Conservation (phyloP, 306 rosid species). For the Malus sieversii region DNA sequence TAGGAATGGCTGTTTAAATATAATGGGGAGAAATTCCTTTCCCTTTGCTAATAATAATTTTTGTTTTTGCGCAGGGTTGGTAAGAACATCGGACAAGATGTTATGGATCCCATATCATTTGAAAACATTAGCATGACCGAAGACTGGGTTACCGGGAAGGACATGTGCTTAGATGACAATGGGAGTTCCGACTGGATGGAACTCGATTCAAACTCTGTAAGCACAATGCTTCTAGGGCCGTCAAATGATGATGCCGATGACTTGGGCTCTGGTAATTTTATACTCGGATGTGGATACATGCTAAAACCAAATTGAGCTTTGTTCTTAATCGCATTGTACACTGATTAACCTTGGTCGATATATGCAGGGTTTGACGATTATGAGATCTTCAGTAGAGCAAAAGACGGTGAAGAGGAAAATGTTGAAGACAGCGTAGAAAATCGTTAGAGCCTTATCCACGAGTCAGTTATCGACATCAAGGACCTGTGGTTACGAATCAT, state of each 20-base stretch:
- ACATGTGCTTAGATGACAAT: slow-evolving; percentile 40
- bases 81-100: slow-evolving; percentile 44
- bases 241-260: slow-evolving; percentile 59
- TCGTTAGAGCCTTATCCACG: slow-evolving; percentile 24
- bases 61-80: slow-evolving; percentile 38
- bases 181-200: slow-evolving; percentile 57
- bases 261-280: slow-evolving; percentile 47
- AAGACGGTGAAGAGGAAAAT: slow-evolving; percentile 50
- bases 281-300: slow-evolving; percentile 13
- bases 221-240: slow-evolving; percentile 43
- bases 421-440: slow-evolving; percentile 31
- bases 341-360: slow-evolving; percentile 13
- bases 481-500: slow-evolving; percentile 3
- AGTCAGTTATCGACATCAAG: neutral
- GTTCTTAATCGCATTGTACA: slow-evolving; percentile 3
- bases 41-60: neutral
- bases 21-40: slow-evolving; percentile 6
- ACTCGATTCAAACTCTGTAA: slow-evolving; percentile 47
- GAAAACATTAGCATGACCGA: slow-evolving; percentile 39
- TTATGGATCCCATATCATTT: slow-evolving; percentile 55
- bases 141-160: slow-evolving; percentile 64
- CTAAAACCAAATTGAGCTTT: neutral
- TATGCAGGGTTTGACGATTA: slow-evolving; percentile 69
- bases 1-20: slow-evolving; percentile 11
- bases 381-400: slow-evolving; percentile 46